phyloP scores from a whole-genome alignment of 306 rosid species.

The Rosa persica region DNA sequence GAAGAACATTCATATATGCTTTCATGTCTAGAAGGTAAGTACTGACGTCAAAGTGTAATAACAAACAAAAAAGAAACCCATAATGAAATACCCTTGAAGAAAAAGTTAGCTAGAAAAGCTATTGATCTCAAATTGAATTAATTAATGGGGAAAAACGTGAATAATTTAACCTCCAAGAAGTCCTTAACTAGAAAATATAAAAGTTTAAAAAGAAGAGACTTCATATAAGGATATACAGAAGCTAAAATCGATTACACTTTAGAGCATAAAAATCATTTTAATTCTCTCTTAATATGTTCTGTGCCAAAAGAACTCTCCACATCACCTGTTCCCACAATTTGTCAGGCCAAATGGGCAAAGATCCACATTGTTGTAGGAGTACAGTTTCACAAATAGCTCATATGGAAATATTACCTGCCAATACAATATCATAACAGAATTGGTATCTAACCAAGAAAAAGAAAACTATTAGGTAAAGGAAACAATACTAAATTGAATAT shows the following conservation, averaged over 20 bases:
- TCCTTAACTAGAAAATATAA: neutral
- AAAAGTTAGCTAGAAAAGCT: neutral
- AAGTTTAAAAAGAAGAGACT: neutral
- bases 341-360: constrained; percentile 68
- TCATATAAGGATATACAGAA: neutral
- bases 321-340: constrained; percentile 82
- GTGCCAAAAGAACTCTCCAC: constrained; percentile 27
- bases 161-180: neutral
- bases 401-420: constrained; percentile 67
- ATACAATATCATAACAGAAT: constrained; percentile 28
- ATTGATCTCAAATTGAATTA: neutral
- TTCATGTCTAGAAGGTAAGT: neutral
- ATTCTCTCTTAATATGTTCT: constrained; percentile 7
- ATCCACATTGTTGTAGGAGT: constrained; percentile 55
- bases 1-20: constrained; percentile 6
- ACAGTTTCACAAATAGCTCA: constrained; percentile 57
- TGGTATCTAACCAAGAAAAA: constrained; percentile 14
- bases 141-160: neutral
- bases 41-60: neutral
- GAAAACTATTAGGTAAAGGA: constrained; percentile 16
- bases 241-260: neutral
- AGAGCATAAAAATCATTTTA: neutral
- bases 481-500: neutral
- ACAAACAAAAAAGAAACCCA: neutral
- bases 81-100: neutral